Conservation (phyloP, 208 protist species). For the Acanthamoeba lenticulata region DNA sequence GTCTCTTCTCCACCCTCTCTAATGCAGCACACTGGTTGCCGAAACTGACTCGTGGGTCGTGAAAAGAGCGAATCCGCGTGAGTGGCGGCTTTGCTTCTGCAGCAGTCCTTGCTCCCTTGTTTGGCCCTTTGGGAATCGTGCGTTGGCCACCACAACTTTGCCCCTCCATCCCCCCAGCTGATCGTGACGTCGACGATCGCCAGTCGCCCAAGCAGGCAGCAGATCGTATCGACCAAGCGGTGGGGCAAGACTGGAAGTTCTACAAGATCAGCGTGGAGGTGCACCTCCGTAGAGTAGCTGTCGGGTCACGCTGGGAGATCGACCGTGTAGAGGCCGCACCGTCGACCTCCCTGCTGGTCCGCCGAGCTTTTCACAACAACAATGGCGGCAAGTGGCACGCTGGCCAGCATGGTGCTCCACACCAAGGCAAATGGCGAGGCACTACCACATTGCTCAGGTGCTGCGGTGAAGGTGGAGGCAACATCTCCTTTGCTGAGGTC, state of each 20-base stretch:
- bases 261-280: slow-evolving; percentile 26
- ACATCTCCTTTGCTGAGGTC: not conserved
- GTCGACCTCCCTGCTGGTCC: not conserved
- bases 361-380: not conserved
- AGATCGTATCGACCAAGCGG: not conserved
- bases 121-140: too few relatives aligned
- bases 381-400: not conserved
- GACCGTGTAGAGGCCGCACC: not conserved
- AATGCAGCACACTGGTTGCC: too few relatives aligned
- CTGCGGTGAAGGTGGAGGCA: not conserved
- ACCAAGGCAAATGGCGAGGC: too few relatives aligned
- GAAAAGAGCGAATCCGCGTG: too few relatives aligned
- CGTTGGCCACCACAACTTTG: too few relatives aligned
- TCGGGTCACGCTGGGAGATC: not conserved
- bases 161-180: too few relatives aligned
- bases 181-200: too few relatives aligned
- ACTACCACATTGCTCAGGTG: too few relatives aligned
- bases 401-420: not conserved
- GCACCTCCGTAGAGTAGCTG: not conserved
- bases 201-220: not conserved
- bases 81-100: too few relatives aligned
- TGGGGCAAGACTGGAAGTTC: not conserved
- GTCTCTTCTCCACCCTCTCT: too few relatives aligned
- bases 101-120: too few relatives aligned
- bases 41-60: too few relatives aligned